Conservation (phyloP, 306 rosid genomes). For the Cercis canadensis region DNA sequence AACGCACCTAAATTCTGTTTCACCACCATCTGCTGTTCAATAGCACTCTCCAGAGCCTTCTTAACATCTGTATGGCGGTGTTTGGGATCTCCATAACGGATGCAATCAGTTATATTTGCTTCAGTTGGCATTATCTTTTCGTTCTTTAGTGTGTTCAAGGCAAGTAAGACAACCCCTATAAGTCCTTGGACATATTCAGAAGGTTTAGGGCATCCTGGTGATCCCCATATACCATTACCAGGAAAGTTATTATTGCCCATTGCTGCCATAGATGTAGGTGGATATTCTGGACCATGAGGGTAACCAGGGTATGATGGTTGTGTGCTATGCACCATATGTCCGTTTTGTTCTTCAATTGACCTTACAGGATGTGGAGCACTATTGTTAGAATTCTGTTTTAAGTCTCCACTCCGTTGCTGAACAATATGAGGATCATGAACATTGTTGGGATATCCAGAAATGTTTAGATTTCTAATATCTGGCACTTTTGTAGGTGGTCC, state of each 20-base stretch:
- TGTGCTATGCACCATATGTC: conserved; percentile 52
- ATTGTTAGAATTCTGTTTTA: conserved; percentile 52
- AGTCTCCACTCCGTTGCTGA: conserved; percentile 56
- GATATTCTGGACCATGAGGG: conserved; percentile 56
- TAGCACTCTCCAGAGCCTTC: conserved; percentile 81
- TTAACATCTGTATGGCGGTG: conserved; percentile 78
- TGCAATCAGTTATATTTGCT: conserved; percentile 78
- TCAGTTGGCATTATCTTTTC: conserved; percentile 88
- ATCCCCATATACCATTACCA: conserved; percentile 73
- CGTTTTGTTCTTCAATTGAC: conserved; percentile 55
- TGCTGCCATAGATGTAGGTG: conserved; percentile 41
- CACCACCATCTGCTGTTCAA: conserved; percentile 81
- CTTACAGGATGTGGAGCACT: conserved; percentile 45
- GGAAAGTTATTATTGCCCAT: conserved; percentile 47
- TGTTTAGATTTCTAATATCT: conserved; percentile 61
- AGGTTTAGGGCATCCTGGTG: conserved; percentile 73
- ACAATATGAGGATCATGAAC: conserved; percentile 47
- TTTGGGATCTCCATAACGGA: conserved; percentile 82
- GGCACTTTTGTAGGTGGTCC: conserved; percentile 49
- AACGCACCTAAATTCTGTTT: conserved; percentile 79
- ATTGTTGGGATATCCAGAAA: conserved; percentile 53
- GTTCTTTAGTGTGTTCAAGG: conserved; percentile 72
- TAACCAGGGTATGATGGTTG: conserved; percentile 54
- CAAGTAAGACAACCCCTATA: conserved; percentile 81
- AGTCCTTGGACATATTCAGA: conserved; percentile 82